Conservation (phyloP, 1,284 basidiomycete species). For the Pascua sp. region DNA sequence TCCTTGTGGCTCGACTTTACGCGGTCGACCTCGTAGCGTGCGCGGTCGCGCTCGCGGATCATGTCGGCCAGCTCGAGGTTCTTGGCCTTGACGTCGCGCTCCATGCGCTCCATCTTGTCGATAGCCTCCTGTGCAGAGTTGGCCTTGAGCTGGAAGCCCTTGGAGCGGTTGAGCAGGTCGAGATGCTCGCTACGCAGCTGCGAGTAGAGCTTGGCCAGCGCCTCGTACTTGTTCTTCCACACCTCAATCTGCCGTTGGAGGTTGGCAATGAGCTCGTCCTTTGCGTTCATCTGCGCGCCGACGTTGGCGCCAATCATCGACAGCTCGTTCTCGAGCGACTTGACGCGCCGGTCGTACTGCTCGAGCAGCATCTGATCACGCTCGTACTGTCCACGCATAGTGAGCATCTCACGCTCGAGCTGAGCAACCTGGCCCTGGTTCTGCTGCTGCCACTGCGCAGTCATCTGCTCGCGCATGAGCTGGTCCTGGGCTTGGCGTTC, state of each 20-base stretch:
- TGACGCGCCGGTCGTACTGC: slow-evolving; percentile 95
- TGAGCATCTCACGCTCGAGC: slow-evolving; percentile 84
- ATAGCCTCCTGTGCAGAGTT: slow-evolving; percentile 99
- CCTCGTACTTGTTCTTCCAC: slow-evolving; percentile 99
- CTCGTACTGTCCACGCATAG: slow-evolving; percentile 95
- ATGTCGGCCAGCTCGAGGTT: slow-evolving; percentile 98
- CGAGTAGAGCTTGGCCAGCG: slow-evolving; percentile 96
- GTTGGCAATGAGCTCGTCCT: slow-evolving; percentile 93
- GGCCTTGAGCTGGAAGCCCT: slow-evolving; percentile 95
- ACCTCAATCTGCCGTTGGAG: slow-evolving; percentile 94
- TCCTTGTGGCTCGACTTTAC: slow-evolving; percentile 94
- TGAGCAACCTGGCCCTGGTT: slow-evolving; percentile 57
- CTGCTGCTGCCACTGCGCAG: slow-evolving; percentile 54
- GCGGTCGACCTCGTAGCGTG: slow-evolving; percentile 94
- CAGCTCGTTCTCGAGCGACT: slow-evolving; percentile 91
- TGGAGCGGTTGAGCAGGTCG: slow-evolving; percentile 95
- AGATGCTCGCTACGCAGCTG: slow-evolving; percentile 96
- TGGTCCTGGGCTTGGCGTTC: slow-evolving; percentile 86
- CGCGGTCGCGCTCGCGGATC: slow-evolving; percentile 95
- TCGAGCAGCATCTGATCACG: slow-evolving; percentile 96
- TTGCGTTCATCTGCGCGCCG: slow-evolving; percentile 80
- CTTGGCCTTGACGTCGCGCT: slow-evolving; percentile 95
- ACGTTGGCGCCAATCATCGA: slow-evolving; percentile 73
- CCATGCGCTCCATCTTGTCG: slow-evolving; percentile 99
- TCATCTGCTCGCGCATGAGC: slow-evolving; percentile 80